These are phyloP conservation scores for Alternaria consortialis DNA, from an alignment of 2,329 filamentous ascomycete species.

Conservation along the genomic window DNA sequence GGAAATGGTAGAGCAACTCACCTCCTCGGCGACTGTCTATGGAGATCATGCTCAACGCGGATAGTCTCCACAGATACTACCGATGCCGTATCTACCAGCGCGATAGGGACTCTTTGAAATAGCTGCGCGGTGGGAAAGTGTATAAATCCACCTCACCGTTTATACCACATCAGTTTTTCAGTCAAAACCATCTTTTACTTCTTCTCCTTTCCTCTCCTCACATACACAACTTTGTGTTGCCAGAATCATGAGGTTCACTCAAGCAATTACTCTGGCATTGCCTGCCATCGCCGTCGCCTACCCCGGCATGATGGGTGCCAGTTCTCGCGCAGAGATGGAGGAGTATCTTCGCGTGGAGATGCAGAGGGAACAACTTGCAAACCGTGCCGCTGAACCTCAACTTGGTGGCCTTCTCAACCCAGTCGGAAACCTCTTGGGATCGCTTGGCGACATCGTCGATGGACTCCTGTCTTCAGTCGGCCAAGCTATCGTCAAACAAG, in stretches of 20 bases:
- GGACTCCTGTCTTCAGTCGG: conserved; percentile 32
- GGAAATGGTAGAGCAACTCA: not conserved
- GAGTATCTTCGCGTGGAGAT: conserved; percentile 17
- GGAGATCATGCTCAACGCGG: conserved; percentile 5
- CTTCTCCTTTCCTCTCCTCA: not conserved
- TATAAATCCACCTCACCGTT: conserved; percentile 5
- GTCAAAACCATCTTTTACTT: not conserved
- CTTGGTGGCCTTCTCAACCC: conserved; percentile 3
- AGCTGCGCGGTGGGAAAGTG: not conserved
- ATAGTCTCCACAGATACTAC: not conserved
- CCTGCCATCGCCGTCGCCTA: conserved; percentile 24
- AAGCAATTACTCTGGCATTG: conserved; percentile 19
- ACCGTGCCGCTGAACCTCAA: conserved; percentile 19
- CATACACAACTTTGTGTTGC: not conserved
- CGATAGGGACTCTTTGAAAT: not conserved
- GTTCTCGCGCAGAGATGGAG: conserved; percentile 25
- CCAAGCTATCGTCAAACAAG: conserved; percentile 22
- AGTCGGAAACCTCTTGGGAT: conserved; percentile 17
- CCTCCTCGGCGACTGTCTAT: not conserved
- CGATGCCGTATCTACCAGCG: not conserved
- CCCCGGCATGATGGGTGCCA: conserved; percentile 27
- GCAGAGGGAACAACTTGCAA: conserved; percentile 16
- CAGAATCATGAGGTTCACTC: conserved; percentile 24
- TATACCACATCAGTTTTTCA: not conserved
- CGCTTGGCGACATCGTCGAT: conserved; percentile 17